Percentiles rank a stretch among this genome's conserved stretches.
Conservation (phyloP, 306 rosid species). For the Arachis stenosperma region DNA sequence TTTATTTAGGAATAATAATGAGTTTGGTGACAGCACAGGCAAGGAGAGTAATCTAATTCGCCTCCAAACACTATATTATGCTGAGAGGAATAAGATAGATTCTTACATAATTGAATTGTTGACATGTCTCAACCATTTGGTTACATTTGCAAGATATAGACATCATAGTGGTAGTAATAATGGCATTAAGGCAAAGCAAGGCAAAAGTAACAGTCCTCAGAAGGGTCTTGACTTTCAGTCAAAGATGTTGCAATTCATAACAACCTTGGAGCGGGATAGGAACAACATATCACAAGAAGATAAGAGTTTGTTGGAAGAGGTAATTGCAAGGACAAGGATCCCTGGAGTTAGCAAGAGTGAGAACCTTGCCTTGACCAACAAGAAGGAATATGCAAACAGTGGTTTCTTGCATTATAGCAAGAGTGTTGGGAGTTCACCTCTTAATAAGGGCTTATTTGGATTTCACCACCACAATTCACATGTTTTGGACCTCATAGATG, state of each 20-base stretch:
- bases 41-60: slow-evolving; percentile 57
- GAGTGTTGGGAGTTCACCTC: slow-evolving; percentile 63
- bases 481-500: slow-evolving; percentile 64
- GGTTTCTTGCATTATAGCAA: slow-evolving; percentile 50
- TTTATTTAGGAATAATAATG: slow-evolving; percentile 58
- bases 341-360: slow-evolving; percentile 72
- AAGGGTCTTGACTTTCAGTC: slow-evolving; percentile 54
- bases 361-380: slow-evolving; percentile 44
- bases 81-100: slow-evolving; percentile 78
- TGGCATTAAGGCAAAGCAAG: slow-evolving; percentile 1
- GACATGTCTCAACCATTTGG: slow-evolving; percentile 57
- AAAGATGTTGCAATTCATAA: slow-evolving; percentile 52
- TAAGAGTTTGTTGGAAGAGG: slow-evolving; percentile 61
- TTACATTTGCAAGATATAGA: slow-evolving; percentile 58
- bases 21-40: slow-evolving; percentile 48
- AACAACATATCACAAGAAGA: slow-evolving; percentile 50
- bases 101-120: slow-evolving; percentile 64
- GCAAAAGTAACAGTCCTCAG: slow-evolving; percentile 50
- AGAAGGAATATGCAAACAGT: slow-evolving; percentile 27
- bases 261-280: slow-evolving; percentile 36
- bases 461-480: slow-evolving; percentile 23
- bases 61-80: slow-evolving; percentile 79
- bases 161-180: slow-evolving; percentile 27
- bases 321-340: slow-evolving; percentile 34
- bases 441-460: slow-evolving; percentile 32